Evolutionary conservation across 2,329 filamentous ascomycete species (phyloP), one percentile per base, ranked within the genome.

Genomic region (Fusarium agapanthi): DNA sequence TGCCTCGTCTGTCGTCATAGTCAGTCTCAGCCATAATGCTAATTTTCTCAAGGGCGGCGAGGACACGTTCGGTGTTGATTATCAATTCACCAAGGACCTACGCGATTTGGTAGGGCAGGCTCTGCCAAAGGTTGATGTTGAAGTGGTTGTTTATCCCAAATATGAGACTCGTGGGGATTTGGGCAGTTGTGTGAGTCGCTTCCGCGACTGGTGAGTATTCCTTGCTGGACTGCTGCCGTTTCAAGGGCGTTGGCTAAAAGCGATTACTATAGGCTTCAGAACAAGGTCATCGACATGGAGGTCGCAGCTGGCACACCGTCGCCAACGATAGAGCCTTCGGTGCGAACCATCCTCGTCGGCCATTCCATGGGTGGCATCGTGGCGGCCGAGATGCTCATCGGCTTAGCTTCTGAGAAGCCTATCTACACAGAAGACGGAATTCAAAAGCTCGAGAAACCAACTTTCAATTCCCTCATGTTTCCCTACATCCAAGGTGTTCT

Each of bases 321-420:
- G 10, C 95, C 95, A 1, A 97, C 93, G 1, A 88, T 97, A 71
- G 94, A 97, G 69, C 94, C 95, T 10, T 94, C 92, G 1, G 94
- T 97, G 26, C 91, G 91, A 77, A 92, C 93, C 34, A 88, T 97
- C 51, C 88, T 98, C 22, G 85, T 97, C 64, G 95, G 95, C 30
- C 95, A 98, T 81, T 95, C 92, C 14, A 98, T 93, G 93, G 93
- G 93, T 75, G 96, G 96, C 76, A 98, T 98, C 77, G 95, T 98
- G 51, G 95, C 94, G 16, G 95, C 95, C 38, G 96, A 98, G 80
- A 92, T 94, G 20, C 86, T 95, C 71, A 89, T 98, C 75, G 88
- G 91, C 44, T 88, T 98, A 57, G 84, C 87, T 2, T 86, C 85
- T 13, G 88, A 90, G 61, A 81, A 83, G 69, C 86, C 87, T 65